A percentile compares a stretch with the other conserved stretches of the same genome.
phyloP scores from a whole-genome alignment of 164 flowering plant species.

The Stephania cephalantha region DNA sequence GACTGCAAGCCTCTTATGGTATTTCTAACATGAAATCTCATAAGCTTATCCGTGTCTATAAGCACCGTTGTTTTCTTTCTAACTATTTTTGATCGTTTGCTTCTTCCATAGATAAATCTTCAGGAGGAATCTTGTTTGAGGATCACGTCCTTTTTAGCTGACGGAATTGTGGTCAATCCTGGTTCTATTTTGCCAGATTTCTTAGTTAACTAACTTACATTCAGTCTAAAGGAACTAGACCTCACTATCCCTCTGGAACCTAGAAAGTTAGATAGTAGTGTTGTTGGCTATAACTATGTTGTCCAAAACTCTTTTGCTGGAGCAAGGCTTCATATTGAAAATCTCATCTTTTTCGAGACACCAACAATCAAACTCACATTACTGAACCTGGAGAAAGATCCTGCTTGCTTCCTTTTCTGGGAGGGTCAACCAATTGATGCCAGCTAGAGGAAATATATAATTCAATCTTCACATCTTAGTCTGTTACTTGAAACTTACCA shows the following conservation, averaged over 20 bases:
- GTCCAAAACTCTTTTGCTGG: slow-evolving; percentile 52
- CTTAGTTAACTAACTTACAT: slow-evolving; percentile 58
- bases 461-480: slow-evolving; percentile 57
- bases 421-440: slow-evolving; percentile 89
- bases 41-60: not conserved
- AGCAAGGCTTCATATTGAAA: slow-evolving; percentile 82
- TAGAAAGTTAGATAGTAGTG: slow-evolving; percentile 18
- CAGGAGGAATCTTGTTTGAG: too few species aligned
- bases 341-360: slow-evolving; percentile 52
- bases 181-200: slow-evolving; percentile 77
- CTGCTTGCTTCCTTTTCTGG: slow-evolving; percentile 88
- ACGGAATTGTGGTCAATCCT: slow-evolving; percentile 75
- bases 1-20: slow-evolving; percentile 88
- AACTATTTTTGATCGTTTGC: not conserved
- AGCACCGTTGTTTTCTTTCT: not conserved
- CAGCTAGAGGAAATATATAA: slow-evolving; percentile 70
- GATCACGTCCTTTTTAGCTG: slow-evolving; percentile 81
- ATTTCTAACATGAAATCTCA: slow-evolving; percentile 8
- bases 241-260: slow-evolving; percentile 58
- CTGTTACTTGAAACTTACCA: slow-evolving; percentile 61
- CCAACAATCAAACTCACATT: slow-evolving; percentile 53
- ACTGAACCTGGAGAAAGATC: too few species aligned
- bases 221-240: slow-evolving; percentile 67
- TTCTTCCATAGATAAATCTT: slow-evolving; percentile 62
- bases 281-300: slow-evolving; percentile 9